phyloP scores from a whole-genome alignment of 352 stramenopile species.

The Albugo laibachii region DNA sequence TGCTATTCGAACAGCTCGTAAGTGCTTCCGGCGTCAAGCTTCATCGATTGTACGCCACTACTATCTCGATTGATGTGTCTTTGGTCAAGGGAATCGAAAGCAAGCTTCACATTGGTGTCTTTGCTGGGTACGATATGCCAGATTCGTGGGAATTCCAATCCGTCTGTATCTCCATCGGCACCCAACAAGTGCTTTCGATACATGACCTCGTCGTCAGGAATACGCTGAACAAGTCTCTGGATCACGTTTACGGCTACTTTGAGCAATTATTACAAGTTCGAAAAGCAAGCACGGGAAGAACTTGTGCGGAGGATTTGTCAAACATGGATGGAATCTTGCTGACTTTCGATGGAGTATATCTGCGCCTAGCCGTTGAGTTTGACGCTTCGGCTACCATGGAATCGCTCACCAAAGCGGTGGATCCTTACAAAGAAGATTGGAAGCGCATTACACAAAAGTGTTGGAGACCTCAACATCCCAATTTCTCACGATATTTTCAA shows the following conservation, averaged over 20 bases:
- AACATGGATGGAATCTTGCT: slow-evolving; percentile 35
- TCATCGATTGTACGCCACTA: slow-evolving; percentile 33
- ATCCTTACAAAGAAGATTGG: background rate
- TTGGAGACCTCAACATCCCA: slow-evolving; percentile 40
- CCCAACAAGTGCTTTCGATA: slow-evolving; percentile 18
- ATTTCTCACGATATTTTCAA: slow-evolving; percentile 49
- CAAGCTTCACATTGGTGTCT: slow-evolving; percentile 20
- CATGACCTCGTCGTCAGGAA: slow-evolving; percentile 21
- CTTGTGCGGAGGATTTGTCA: slow-evolving; percentile 2
- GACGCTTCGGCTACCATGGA: slow-evolving; percentile 5
- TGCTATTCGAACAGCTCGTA: slow-evolving; percentile 20
- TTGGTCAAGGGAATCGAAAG: slow-evolving; percentile 15
- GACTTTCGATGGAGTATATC: slow-evolving; percentile 18
- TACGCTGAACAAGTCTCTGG: slow-evolving; percentile 19
- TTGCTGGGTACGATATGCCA: slow-evolving; percentile 44
- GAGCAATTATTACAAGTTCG: slow-evolving; percentile 30
- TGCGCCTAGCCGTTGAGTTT: slow-evolving; percentile 18
- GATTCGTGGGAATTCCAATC: slow-evolving; percentile 42
- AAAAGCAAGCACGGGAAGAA: slow-evolving; percentile 13
- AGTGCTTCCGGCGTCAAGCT: slow-evolving; percentile 43
- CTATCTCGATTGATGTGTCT: slow-evolving; percentile 18
- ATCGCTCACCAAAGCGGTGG: background rate
- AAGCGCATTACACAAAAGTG: background rate
- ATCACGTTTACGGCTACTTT: slow-evolving; percentile 58
- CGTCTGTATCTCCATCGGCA: slow-evolving; percentile 20